These are phyloP conservation scores for Phytophthora ohioensis DNA, from an alignment of 352 stramenopile genomes.

Conservation along the genomic window DNA sequence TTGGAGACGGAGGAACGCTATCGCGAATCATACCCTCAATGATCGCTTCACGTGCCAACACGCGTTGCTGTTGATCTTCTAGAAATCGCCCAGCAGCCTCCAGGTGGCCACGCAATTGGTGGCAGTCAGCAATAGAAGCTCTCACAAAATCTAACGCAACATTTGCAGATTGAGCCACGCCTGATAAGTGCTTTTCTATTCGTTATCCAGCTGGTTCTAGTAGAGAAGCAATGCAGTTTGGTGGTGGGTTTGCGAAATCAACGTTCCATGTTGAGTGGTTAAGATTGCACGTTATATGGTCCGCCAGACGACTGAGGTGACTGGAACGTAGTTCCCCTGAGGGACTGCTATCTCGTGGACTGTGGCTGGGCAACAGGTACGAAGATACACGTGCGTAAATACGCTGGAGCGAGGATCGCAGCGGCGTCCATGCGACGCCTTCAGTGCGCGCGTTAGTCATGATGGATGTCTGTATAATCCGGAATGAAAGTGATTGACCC, in stretches of 20 bases:
- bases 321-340: no score
- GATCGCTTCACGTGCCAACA: neutral
- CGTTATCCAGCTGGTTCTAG: conserved; percentile 7
- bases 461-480: no score
- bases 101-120: neutral
- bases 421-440: no score
- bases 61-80: neutral
- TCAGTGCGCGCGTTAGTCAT: no score
- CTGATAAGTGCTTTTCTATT: neutral
- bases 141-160: conserved; percentile 17
- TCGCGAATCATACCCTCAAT: neutral
- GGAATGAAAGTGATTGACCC: no score
- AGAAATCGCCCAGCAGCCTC: conserved; percentile 6
- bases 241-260: conserved; percentile 15
- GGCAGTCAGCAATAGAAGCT: conserved; percentile 2
- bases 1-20: neutral
- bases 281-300: conserved; percentile 9
- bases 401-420: no score
- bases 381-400: no score
- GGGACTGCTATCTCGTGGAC: no score
- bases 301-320: no score
- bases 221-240: conserved; percentile 1
- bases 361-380: no score
- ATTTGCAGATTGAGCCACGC: neutral
- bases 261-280: conserved; percentile 13